Base-by-base conservation (phyloP, 257 asterid species). In the Solanum lycopersicoides region DNA sequence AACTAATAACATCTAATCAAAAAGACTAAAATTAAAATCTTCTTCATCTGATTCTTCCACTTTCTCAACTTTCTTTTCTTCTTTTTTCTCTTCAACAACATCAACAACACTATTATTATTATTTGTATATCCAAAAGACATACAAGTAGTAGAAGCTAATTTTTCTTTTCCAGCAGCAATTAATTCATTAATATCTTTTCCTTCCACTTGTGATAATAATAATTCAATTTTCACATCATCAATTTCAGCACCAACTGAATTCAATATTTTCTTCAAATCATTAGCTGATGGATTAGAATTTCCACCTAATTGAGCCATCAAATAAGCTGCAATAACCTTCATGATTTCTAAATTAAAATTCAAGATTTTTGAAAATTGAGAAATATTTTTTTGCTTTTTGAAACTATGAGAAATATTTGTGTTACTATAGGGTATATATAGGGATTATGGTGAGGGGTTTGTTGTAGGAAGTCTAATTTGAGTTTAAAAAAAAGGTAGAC, bases 261-360 rank as follows among this genome's bases (percentile, higher is more conserved):
- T 72, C 14, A 89, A 65, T 3, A 89, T 89, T 6, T 71, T 74
- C 69, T 74, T 89, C 20, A 89, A 25, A 63, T 89, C 88, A 84
- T 56, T 72, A 10, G 74, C 21, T 5, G 82, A 53, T 20, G 90
- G 90, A 7, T 18, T 16, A 35, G 84, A 6, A 32, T 89, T 89
- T 21, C 90, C 90, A 47, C 90, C 82, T 80, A 88, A 69, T 63
- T 50, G 84, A 4, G 87, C 90, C 16, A 88, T 42, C 80, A 88
- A 82, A 59, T 88, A 88, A 44, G 90, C 88, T 79, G 88, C 85
- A 7, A 86, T 37, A 9, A 88, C 86, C 88, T 88, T 88, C 88
- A 88, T 88, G 5, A 50, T 77, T 30, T 56, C 25, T 53, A 16
- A 3, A 1, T 74, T 7, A 68, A 11, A 21, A 28, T 23, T 35